A percentile compares a stretch with the other conserved stretches of the same genome.
These are phyloP conservation scores for Ustilaginoidea virens DNA, from an alignment of 2,329 filamentous ascomycete species.

Conservation along the genomic window DNA sequence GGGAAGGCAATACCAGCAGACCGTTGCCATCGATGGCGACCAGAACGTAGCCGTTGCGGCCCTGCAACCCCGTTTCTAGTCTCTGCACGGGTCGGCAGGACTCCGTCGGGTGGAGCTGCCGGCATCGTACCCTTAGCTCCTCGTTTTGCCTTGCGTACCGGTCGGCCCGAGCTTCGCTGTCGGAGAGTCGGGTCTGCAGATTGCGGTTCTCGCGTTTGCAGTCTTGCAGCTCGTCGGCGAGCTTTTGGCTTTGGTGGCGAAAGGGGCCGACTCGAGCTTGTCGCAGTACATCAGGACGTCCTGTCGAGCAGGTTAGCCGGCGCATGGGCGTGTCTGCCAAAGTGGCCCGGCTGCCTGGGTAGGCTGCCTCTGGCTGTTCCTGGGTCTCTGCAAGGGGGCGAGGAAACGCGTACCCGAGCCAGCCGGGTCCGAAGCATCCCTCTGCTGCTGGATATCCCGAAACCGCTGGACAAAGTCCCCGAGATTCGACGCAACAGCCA, in stretches of 20 bases:
- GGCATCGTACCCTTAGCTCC: conserved; percentile 27
- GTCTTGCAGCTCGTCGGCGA: conserved; percentile 26
- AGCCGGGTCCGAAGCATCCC: conserved; percentile 26
- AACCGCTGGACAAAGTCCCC: conserved; percentile 33
- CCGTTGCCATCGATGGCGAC: conserved; percentile 49
- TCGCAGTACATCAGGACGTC: conserved; percentile 21
- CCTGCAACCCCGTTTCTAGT: too few relatives aligned
- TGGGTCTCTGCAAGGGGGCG: background rate
- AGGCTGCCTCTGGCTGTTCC: too few relatives aligned
- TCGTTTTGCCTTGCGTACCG: conserved; percentile 23
- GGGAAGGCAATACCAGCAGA: conserved; percentile 35
- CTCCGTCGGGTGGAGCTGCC: conserved; percentile 1
- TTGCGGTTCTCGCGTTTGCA: conserved; percentile 35
- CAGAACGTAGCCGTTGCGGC: conserved; percentile 41
- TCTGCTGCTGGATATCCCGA: conserved; percentile 24
- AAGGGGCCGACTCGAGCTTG: conserved; percentile 25
- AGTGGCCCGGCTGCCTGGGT: too few relatives aligned
- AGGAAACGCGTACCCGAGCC: conserved; percentile 24
- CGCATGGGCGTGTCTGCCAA: too few relatives aligned
- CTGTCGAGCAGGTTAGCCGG: too few relatives aligned
- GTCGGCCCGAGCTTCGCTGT: conserved; percentile 20
- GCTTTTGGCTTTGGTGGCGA: conserved; percentile 25
- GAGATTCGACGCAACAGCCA: too few relatives aligned
- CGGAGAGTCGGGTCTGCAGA: conserved; percentile 30
- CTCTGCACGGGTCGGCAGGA: too few relatives aligned